phyloP scores from a whole-genome alignment of 805 yeast species.

The Barnettozyma populi region DNA sequence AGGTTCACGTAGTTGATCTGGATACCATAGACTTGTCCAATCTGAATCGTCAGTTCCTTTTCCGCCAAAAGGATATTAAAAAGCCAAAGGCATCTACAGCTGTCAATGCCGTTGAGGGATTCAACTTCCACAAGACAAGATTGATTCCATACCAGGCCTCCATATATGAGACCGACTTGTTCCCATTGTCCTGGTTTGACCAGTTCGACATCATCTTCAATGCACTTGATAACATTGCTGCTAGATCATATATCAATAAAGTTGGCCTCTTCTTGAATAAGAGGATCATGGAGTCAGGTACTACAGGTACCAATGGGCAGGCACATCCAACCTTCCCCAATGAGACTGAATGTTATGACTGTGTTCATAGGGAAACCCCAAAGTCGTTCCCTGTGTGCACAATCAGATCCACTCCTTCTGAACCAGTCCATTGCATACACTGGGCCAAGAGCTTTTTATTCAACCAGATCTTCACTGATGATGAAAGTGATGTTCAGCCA shows the following conservation, averaged over 20 bases:
- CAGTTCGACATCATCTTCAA: slow-evolving; percentile 80
- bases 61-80: slow-evolving; percentile 85
- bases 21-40: slow-evolving; percentile 94
- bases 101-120: slow-evolving; percentile 68
- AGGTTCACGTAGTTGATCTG: slow-evolving; percentile 86
- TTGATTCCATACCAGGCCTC: slow-evolving; percentile 81
- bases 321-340: slow-evolving; percentile 86
- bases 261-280: slow-evolving; percentile 68
- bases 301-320: slow-evolving; percentile 93
- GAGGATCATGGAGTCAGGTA: slow-evolving; percentile 89
- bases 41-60: slow-evolving; percentile 87
- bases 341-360: slow-evolving; percentile 86
- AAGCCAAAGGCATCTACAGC: slow-evolving; percentile 85
- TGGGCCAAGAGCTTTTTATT: slow-evolving; percentile 96
- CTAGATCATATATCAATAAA: slow-evolving; percentile 83
- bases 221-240: slow-evolving; percentile 91
- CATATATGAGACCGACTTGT: slow-evolving; percentile 68
- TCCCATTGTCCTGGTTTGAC: slow-evolving; percentile 71
- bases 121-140: slow-evolving; percentile 56
- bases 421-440: slow-evolving; percentile 92
- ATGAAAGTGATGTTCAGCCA: slow-evolving; percentile 25
- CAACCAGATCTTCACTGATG: slow-evolving; percentile 67
- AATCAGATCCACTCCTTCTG: slow-evolving; percentile 92
- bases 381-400: slow-evolving; percentile 95
- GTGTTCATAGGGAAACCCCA: slow-evolving; percentile 82